These are phyloP conservation scores for Cryphonectria japonica DNA, from an alignment of 2,329 filamentous ascomycete genomes.

Conservation along the genomic window DNA sequence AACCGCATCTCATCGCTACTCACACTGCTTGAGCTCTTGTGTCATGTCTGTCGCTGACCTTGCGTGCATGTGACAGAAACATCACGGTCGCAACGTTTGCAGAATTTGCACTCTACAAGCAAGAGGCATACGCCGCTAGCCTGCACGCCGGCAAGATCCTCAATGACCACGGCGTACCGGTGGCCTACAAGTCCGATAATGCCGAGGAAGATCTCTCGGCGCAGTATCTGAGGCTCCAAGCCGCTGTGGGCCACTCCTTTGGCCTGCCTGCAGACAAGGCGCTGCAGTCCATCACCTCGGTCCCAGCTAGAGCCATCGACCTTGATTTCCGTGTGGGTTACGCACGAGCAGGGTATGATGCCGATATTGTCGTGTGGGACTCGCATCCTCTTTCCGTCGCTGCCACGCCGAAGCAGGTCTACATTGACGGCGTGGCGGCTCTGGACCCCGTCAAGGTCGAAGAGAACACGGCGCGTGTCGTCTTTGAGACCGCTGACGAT, in stretches of 20 bases:
- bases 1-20: no score
- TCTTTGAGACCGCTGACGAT: conserved; percentile 13
- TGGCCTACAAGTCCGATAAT: conserved; percentile 50
- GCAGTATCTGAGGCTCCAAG: conserved; percentile 48
- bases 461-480: conserved; percentile 33
- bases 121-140: conserved; percentile 46
- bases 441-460: conserved; percentile 40
- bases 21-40: neutral
- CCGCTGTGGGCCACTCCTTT: conserved; percentile 47
- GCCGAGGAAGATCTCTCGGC: conserved; percentile 40
- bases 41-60: neutral
- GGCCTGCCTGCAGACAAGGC: conserved; percentile 45
- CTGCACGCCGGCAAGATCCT: conserved; percentile 46
- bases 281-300: conserved; percentile 48
- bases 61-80: conserved; percentile 35
- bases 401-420: conserved; percentile 51
- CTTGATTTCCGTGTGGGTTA: conserved; percentile 50
- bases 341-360: conserved; percentile 50
- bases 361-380: conserved; percentile 55
- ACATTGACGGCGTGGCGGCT: conserved; percentile 48
- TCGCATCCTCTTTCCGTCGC: conserved; percentile 50
- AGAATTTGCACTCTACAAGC: conserved; percentile 47
- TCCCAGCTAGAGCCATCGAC: conserved; percentile 49
- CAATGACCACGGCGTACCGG: conserved; percentile 43
- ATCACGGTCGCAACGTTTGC: conserved; percentile 49